Percentiles rank a stretch among this genome's conserved stretches.
Conservation (phyloP, 805 yeast genomes). For the Pichia occidentalis region DNA sequence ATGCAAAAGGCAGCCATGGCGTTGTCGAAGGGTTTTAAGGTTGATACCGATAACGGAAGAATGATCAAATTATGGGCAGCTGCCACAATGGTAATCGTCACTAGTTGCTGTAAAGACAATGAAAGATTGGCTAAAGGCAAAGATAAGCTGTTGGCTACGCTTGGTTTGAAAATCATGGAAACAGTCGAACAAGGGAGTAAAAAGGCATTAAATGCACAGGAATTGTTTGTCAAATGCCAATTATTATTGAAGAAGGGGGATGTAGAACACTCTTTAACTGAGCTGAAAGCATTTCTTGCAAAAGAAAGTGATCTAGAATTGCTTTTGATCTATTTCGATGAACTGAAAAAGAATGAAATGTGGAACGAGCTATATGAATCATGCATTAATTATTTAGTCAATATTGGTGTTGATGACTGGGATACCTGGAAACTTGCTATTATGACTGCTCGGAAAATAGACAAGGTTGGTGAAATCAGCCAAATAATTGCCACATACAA, state of each 20-base stretch:
- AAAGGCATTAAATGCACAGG: slow-evolving; percentile 51
- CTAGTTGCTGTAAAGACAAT: slow-evolving; percentile 24
- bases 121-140: slow-evolving; percentile 38
- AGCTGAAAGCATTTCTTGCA: slow-evolving; percentile 28
- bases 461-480: slow-evolving; percentile 29
- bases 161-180: slow-evolving; percentile 55
- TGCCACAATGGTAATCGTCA: slow-evolving; percentile 42
- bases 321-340: slow-evolving; percentile 45
- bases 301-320: slow-evolving; percentile 55
- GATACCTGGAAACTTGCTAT: slow-evolving; percentile 60
- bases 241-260: slow-evolving; percentile 37
- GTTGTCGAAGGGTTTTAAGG: slow-evolving; percentile 25
- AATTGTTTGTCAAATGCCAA: slow-evolving; percentile 51
- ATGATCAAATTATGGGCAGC: slow-evolving; percentile 48
- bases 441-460: slow-evolving; percentile 36
- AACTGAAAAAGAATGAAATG: slow-evolving; percentile 35
- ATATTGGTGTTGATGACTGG: slow-evolving; percentile 62
- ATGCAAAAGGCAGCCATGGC: slow-evolving; percentile 50
- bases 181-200: slow-evolving; percentile 14
- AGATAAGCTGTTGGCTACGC: slow-evolving; percentile 44
- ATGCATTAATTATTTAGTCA: slow-evolving; percentile 37
- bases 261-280: slow-evolving; percentile 30
- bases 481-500: slow-evolving; percentile 28
- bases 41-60: slow-evolving; percentile 25
- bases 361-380: slow-evolving; percentile 40